phyloP scores from a whole-genome alignment of 2,329 filamentous ascomycete species.

The Blumeriella jaapii region DNA sequence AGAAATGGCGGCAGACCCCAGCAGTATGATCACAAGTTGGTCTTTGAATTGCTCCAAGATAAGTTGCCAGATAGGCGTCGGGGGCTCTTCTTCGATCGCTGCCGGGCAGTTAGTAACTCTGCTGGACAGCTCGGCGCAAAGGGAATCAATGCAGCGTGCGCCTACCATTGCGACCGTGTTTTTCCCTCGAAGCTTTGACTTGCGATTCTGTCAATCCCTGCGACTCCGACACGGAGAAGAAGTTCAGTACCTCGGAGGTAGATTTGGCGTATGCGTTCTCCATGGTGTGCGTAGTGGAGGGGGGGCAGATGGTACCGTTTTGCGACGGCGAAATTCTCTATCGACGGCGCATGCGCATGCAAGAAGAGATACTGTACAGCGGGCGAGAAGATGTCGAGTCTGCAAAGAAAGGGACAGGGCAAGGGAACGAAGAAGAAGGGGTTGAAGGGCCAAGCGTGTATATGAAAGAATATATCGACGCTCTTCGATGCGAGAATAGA shows the following conservation, averaged over 20 bases:
- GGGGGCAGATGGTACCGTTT: constrained; percentile 10
- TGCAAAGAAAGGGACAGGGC: not conserved
- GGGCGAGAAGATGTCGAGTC: constrained; percentile 5
- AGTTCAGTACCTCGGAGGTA: constrained; percentile 45
- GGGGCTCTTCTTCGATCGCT: constrained; percentile 80
- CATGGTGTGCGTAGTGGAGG: constrained; percentile 32
- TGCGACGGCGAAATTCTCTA: constrained; percentile 11
- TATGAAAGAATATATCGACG: too few relatives aligned
- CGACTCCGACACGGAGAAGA: constrained; percentile 43
- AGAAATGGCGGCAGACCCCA: constrained; percentile 85
- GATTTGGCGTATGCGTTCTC: constrained; percentile 51
- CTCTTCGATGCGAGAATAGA: too few relatives aligned
- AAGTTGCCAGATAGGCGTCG: constrained; percentile 91
- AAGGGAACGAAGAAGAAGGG: not conserved
- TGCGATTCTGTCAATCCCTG: constrained; percentile 48
- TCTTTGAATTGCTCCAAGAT: constrained; percentile 99
- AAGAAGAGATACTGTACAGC: constrained; percentile 9
- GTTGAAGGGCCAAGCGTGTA: too few relatives aligned
- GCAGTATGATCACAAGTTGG: constrained; percentile 88
- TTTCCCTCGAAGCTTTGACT: constrained; percentile 41
- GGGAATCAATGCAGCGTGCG: constrained; percentile 12
- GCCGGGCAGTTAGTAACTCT: constrained; percentile 16
- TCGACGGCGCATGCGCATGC: constrained; percentile 13
- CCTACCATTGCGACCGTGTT: constrained; percentile 57
- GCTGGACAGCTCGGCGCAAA: constrained; percentile 8